Conservation (phyloP, 495 filamentous ascomycete species). For the Aspergillus heteromorphus region DNA sequence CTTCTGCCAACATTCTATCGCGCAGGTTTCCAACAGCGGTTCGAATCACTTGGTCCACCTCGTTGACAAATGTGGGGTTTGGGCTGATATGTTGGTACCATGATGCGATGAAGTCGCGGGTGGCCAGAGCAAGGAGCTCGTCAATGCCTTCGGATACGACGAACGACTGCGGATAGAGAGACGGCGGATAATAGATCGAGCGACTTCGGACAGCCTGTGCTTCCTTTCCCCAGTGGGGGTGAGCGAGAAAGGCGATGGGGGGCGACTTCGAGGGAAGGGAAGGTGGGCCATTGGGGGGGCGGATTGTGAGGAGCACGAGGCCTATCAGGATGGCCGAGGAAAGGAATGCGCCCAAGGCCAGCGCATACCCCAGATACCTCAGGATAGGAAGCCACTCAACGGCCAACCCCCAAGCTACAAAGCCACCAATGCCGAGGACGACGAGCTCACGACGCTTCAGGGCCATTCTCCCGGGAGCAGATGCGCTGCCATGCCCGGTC, state of each 20-base stretch:
- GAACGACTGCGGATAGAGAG: constrained; percentile 73
- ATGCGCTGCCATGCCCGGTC: constrained; percentile 16
- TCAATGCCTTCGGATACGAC: constrained; percentile 77
- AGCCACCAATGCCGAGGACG: constrained; percentile 61
- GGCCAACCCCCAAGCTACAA: constrained; percentile 80
- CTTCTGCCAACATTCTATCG: constrained; percentile 62
- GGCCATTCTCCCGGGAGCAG: constrained; percentile 56
- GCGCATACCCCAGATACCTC: constrained; percentile 75
- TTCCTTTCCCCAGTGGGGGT: constrained; percentile 64
- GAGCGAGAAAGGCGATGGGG: constrained; percentile 54
- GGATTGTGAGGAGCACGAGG: constrained; percentile 57
- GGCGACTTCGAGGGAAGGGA: constrained; percentile 22
- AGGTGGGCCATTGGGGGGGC: constrained; percentile 34
- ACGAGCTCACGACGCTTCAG: constrained; percentile 71
- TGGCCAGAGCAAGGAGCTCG: constrained; percentile 67
- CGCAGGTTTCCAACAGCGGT: constrained; percentile 65
- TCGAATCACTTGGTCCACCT: constrained; percentile 77
- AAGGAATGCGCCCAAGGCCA: constrained; percentile 59
- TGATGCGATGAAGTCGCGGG: constrained; percentile 77
- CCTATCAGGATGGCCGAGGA: constrained; percentile 47
- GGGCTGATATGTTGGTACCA: constrained; percentile 88
- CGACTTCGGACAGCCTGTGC: constrained; percentile 51
- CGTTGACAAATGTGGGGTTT: constrained; percentile 71
- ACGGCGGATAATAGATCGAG: constrained; percentile 44
- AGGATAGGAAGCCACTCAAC: constrained; percentile 74